Evolutionary conservation across 2,329 filamentous ascomycete genomes (phyloP), one percentile per base, ranked within the genome.

Genomic region (Plenodomus tracheiphilus): DNA sequence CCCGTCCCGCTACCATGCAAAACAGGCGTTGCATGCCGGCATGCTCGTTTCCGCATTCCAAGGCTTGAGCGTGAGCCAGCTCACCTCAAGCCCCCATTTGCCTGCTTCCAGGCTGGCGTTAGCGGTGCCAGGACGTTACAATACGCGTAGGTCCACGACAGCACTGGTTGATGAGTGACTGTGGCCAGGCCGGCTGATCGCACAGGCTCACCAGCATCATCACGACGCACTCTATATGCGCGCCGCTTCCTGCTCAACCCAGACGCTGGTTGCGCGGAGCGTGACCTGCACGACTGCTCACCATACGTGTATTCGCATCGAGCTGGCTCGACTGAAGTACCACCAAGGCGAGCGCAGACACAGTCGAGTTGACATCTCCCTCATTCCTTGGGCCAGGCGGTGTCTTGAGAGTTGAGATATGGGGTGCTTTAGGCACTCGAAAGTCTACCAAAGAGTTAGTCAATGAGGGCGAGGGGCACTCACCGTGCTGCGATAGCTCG

Each of bases 11-110:
- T 39, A n/a, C 19, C 38, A 21, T 13, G 21, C 38, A 22, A 21
- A n/a, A 19, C 38, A 39, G 38, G 38, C 38, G 20, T 21, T 39
- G 38, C 38, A 39, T 39, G 22, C 38, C 19, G 38, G 22, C 22
- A 39, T 39, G 38, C 38, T 39, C 38, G 38, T 39, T 39, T 39
- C 38, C 22, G n/a, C 38, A 25, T 16, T n/a, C 38, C 38, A 18
- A 21, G 38, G 15, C 22, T 39, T 22, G 22, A 39, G 22, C 38
- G 10, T 25, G 20, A 18, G 15, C 19, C 38, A 39, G 38, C 38
- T 39, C 22, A 22, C 22, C 20, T 21, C 19, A 21, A 39, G 20
- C 38, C 38, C 38, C 38, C 2, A 22, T 39, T 19, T 22, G 22
- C 22, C 22, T 5, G 22, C 20, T 19, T 13, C 38, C 16, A 22